phyloP scores from a whole-genome alignment of 805 yeast genomes.

The Metschnikowia lochheadii region DNA sequence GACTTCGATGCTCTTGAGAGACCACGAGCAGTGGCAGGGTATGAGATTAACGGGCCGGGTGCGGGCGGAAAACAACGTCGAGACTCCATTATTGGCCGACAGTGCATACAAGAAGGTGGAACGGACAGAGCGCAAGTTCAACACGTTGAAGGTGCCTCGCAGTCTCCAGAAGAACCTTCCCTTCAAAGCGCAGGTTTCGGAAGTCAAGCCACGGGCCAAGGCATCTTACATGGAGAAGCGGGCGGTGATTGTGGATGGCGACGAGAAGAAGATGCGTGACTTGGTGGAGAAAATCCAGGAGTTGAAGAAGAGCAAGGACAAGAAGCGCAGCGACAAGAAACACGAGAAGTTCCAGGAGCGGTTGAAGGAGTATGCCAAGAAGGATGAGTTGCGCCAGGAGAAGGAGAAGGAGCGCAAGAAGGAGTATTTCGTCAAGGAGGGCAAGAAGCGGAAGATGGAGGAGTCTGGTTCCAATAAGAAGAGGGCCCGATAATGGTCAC shows the following conservation, averaged over 20 bases:
- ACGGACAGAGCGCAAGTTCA: constrained; percentile 79
- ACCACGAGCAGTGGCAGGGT: constrained; percentile 90
- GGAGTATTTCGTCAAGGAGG: constrained; percentile 73
- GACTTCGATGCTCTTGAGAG: constrained; percentile 72
- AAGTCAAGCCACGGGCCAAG: constrained; percentile 84
- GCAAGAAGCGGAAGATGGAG: constrained; percentile 52
- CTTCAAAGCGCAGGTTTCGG: constrained; percentile 84
- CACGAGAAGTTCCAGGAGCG: constrained; percentile 70
- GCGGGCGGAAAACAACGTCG: constrained; percentile 67
- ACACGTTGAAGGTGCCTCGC: constrained; percentile 82
- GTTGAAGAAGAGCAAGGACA: constrained; percentile 78
- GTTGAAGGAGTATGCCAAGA: constrained; percentile 70
- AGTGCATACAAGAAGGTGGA: constrained; percentile 67
- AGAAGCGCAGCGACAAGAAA: constrained; percentile 69
- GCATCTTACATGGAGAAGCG: constrained; percentile 79
- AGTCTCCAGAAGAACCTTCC: constrained; percentile 75
- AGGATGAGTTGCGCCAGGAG: constrained; percentile 64
- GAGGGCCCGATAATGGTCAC: constrained; percentile 7
- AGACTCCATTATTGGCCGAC: constrained; percentile 54
- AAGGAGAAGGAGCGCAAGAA: constrained; percentile 82
- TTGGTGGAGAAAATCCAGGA: constrained; percentile 85
- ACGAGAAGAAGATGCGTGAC: constrained; percentile 88
- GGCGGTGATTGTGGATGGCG: constrained; percentile 90
- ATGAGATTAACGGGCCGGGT: constrained; percentile 94
- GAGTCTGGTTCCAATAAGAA: constrained; percentile 24